Base-by-base conservation (phyloP, 2,329 filamentous ascomycete species). In the Botrytis fragariae region DNA sequence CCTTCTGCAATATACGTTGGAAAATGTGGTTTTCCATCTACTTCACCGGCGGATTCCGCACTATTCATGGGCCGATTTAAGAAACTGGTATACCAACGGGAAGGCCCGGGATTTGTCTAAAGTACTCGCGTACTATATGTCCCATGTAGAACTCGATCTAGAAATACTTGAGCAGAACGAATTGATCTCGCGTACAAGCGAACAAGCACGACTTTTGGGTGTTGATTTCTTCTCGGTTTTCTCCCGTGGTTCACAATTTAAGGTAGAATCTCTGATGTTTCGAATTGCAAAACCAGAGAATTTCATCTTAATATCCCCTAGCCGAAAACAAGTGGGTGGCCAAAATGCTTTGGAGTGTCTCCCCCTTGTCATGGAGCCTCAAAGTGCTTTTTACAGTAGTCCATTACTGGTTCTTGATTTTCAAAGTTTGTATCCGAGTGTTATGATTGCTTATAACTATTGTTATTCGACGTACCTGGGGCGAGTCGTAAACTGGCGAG, bases 371-470 rank as follows among this genome's bases (percentile, higher is more conserved):
- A 98, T 99, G 95, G 96, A 99, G 80, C 96, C 96, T 0, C 94
- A 96, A 79, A 98, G 95, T 77, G 93, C 91, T 10, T 97, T 99
- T 80, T 99, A 99, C 82, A 94, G 86, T 73, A 96, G 93, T 75
- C 96, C 96, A 0, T 81, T 99, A 0, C 81, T 99, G 5, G 96
- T 99, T 0, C 86, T 99, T 10, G 96, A 99, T 82, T 99, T 99
- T 76, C 95, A 98, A 80, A 97, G 94, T 74, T 84, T 99, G 65
- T 99, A 99, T 77, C 96, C 96, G 0, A 98, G 95, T 82, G 91
- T 98, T 74, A 98, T 99, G 94, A 98, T 99, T 80, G 96, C 96
- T 0, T 98, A 99, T 84, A 99, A 99, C 79, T 96, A 98, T 81
- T 99, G 96, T 84, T 99, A 99, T 81, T 98, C 96, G 0, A 99